Evolutionary conservation across 345 rosid species (phyloP).

Genomic region (Gossypium turneri): DNA sequence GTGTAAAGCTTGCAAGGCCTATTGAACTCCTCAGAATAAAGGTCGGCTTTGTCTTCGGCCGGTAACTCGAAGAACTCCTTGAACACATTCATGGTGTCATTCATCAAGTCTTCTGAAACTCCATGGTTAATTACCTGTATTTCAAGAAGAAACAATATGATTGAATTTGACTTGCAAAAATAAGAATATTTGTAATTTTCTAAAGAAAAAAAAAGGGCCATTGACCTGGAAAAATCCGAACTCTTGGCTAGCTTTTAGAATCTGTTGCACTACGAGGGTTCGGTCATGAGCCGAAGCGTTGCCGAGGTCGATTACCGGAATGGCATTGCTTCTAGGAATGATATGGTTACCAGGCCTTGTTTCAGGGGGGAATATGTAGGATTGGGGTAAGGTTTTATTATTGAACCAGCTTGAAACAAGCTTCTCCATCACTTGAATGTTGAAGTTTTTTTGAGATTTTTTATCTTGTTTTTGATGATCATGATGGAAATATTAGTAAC

Average conservation of each 20-base stretch:
- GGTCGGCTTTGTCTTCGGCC: conserved; percentile 14
- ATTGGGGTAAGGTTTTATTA: conserved; percentile 17
- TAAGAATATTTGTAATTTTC: too few relatives aligned
- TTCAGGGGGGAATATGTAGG: conserved; percentile 29
- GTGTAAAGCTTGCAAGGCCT: conserved; percentile 15
- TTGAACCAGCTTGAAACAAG: conserved; percentile 25
- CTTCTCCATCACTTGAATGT: conserved; percentile 15
- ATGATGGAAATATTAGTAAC: too few relatives aligned
- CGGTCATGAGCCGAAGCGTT: neutral
- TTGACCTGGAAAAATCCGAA: conserved; percentile 23
- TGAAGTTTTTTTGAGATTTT: too few relatives aligned
- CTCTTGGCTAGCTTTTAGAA: conserved; percentile 23
- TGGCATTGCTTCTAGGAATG: neutral
- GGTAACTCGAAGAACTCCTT: conserved; percentile 21
- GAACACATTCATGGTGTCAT: conserved; percentile 14
- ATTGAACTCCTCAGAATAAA: neutral
- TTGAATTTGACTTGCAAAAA: neutral
- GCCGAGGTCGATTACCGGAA: neutral
- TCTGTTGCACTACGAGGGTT: neutral
- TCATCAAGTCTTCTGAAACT: neutral
- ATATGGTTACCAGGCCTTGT: conserved; percentile 19
- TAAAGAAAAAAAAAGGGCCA: too few relatives aligned
- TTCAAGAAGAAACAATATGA: neutral
- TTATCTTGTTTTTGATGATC: too few relatives aligned
- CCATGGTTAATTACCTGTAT: conserved; percentile 22